phyloP scores from a whole-genome alignment of 352 stramenopile genomes.

The Aphanomyces euteiches region DNA sequence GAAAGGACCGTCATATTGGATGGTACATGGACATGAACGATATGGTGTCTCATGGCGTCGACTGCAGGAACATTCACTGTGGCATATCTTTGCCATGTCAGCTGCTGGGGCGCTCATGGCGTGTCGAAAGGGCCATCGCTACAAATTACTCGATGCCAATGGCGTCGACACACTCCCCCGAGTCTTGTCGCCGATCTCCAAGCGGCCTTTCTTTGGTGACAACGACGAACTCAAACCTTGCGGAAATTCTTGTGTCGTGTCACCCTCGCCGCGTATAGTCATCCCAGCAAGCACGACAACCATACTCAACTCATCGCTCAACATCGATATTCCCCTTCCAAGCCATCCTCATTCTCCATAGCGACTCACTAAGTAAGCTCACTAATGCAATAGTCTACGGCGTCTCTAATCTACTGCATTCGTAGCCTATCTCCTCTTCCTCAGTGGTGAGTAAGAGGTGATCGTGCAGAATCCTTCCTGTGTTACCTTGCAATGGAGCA shows the following conservation, averaged over 20 bases:
- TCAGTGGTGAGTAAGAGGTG: too few relatives aligned
- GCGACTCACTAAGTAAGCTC: too few relatives aligned
- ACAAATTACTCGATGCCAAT: conserved; percentile 22
- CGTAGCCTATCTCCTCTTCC: too few relatives aligned
- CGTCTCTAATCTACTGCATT: too few relatives aligned
- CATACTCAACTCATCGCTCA: neutral
- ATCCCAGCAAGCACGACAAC: neutral
- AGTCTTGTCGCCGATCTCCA: conserved; percentile 1
- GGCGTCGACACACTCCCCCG: conserved; percentile 15
- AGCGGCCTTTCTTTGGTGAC: conserved; percentile 3
- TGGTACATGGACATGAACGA: neutral
- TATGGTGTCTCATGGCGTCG: neutral
- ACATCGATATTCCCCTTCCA: neutral
- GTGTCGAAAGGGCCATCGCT: neutral
- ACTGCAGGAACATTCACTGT: conserved; percentile 22
- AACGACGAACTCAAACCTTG: neutral
- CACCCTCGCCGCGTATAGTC: neutral
- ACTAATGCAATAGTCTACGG: too few relatives aligned
- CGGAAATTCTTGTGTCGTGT: neutral
- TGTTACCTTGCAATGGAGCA: too few relatives aligned
- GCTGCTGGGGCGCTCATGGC: conserved; percentile 20
- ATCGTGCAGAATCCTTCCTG: too few relatives aligned
- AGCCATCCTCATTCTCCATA: too few relatives aligned
- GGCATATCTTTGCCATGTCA: conserved; percentile 29
- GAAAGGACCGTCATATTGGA: conserved; percentile 18